These are phyloP conservation scores for Arthrobotrys pseudoclavata DNA, from an alignment of 2,329 filamentous ascomycete species.

Conservation along the genomic window DNA sequence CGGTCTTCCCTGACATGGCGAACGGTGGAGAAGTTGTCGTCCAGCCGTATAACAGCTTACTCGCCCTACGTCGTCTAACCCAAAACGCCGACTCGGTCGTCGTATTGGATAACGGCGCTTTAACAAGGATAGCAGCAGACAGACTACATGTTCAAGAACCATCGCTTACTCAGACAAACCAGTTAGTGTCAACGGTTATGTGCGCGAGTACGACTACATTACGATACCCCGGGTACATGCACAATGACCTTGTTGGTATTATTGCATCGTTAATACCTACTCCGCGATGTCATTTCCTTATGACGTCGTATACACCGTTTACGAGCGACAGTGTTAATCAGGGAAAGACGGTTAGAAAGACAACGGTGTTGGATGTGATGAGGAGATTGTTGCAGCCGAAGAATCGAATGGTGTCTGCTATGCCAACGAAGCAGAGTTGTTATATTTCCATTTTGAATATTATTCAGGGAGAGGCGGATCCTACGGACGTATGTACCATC, in stretches of 20 bases:
- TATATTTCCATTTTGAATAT: constrained; percentile 99
- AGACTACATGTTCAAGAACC: constrained; percentile 94
- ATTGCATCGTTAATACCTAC: constrained; percentile 96
- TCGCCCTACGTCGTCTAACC: constrained; percentile 89
- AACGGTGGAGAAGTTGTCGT: constrained; percentile 92
- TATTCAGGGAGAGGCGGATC: constrained; percentile 97
- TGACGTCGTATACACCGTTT: constrained; percentile 98
- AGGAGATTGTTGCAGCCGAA: constrained; percentile 93
- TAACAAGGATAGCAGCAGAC: constrained; percentile 94
- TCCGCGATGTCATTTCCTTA: constrained; percentile 95
- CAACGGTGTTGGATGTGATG: constrained; percentile 98
- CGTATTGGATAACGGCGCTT: constrained; percentile 93
- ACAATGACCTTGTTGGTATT: constrained; percentile 98
- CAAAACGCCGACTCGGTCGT: constrained; percentile 98
- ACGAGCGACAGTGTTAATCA: constrained; percentile 96
- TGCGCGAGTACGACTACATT: constrained; percentile 96
- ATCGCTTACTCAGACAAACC: constrained; percentile 97
- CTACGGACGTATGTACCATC: constrained; percentile 77
- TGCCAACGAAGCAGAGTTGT: constrained; percentile 95
- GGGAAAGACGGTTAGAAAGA: constrained; percentile 97
- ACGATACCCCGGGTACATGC: constrained; percentile 98
- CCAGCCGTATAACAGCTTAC: constrained; percentile 96
- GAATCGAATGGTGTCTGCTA: constrained; percentile 98
- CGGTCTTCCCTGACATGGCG: constrained; percentile 94
- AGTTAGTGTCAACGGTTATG: constrained; percentile 98